Percentiles rank a stretch among this genome's conserved stretches.
These are phyloP conservation scores for Fusarium sp. DNA, from an alignment of 2,329 filamentous ascomycete species.

Conservation along the genomic window DNA sequence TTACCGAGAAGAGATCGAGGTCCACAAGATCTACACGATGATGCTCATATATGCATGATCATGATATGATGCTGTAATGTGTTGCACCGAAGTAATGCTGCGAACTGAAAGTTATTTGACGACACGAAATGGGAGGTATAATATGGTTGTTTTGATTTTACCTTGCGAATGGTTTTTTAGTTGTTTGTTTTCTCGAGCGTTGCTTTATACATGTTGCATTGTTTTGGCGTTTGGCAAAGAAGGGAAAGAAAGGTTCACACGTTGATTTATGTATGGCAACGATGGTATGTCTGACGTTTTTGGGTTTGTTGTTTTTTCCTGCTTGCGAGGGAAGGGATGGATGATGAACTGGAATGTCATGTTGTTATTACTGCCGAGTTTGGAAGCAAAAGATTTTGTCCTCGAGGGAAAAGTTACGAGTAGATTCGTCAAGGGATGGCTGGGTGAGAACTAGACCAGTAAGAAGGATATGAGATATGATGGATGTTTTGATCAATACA, in stretches of 20 bases:
- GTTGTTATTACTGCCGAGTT: conserved; percentile 5
- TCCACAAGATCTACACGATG: conserved; percentile 42
- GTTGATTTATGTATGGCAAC: conserved; percentile 12
- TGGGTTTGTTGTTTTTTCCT: background rate
- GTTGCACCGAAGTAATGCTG: conserved; percentile 7
- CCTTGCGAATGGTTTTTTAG: background rate
- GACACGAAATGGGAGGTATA: conserved; percentile 10
- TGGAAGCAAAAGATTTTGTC: background rate
- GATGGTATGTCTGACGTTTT: conserved; percentile 3
- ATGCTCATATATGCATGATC: conserved; percentile 19
- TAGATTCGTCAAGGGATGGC: conserved; percentile 10
- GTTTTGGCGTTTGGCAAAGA: conserved; percentile 33
- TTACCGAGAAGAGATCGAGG: conserved; percentile 54
- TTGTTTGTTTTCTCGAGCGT: conserved; percentile 15
- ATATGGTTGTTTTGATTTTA: background rate
- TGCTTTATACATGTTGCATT: conserved; percentile 20
- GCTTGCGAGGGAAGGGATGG: conserved; percentile 17
- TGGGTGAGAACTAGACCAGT: conserved; percentile 4
- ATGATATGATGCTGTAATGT: conserved; percentile 29
- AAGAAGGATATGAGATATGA: conserved; percentile 1
- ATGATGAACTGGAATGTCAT: conserved; percentile 27
- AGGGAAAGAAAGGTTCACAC: conserved; percentile 15
- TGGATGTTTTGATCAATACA: conserved; percentile 2
- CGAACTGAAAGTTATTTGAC: conserved; percentile 5
- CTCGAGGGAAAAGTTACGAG: conserved; percentile 9